Evolutionary conservation across 305 asterid species (phyloP).

Genomic region (Solanum hybrid): DNA sequence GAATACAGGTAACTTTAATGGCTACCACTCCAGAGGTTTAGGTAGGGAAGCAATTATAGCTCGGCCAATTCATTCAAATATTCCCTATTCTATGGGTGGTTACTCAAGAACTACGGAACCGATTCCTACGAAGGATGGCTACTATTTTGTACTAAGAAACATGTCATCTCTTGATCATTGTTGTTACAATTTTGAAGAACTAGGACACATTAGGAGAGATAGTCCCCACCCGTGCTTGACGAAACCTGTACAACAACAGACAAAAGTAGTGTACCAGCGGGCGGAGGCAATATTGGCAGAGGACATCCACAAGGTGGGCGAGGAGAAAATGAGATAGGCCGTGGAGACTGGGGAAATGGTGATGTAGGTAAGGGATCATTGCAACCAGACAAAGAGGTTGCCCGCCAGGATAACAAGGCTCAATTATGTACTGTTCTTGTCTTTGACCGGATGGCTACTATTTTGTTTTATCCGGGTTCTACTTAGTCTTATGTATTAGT

Average conservation of each 20-base stretch:
- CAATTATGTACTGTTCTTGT: too few species aligned
- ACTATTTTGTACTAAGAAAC: not conserved
- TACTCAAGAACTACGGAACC: not conserved
- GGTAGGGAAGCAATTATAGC: not conserved
- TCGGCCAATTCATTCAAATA: not conserved
- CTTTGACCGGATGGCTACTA: too few species aligned
- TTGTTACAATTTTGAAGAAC: not conserved
- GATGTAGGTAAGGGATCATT: too few species aligned
- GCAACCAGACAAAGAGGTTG: too few species aligned
- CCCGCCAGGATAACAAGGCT: too few species aligned
- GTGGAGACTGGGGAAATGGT: too few species aligned
- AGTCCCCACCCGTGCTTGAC: not conserved
- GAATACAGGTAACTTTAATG: not conserved
- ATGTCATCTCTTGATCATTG: not conserved
- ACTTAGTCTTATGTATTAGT: too few species aligned
- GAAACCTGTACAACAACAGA: not conserved
- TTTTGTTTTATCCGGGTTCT: too few species aligned
- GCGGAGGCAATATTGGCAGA: not conserved
- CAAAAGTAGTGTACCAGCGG: not conserved
- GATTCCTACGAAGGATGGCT: not conserved
- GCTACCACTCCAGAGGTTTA: too few species aligned
- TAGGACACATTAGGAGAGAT: not conserved
- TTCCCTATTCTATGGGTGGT: not conserved
- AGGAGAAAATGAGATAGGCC: too few species aligned
- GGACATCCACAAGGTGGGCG: too few species aligned